Base-by-base conservation (phyloP, 805 yeast genomes). In the Ogataea ganodermae region DNA sequence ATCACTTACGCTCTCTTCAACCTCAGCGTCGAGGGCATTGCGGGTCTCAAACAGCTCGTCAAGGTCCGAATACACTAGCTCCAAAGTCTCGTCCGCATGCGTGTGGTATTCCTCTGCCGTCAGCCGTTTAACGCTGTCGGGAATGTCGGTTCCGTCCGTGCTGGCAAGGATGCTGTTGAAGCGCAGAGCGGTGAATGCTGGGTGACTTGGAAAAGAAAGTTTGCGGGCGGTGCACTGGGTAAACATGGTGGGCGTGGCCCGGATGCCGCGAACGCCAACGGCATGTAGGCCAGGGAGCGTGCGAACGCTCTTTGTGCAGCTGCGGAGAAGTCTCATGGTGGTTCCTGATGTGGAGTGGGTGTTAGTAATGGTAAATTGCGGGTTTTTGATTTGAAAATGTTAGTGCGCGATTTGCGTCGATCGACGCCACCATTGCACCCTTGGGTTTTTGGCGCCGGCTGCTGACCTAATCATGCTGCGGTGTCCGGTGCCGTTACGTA, bases 71-170 rank as follows among this genome's bases (percentile, higher is more conserved):
- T 83, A 71, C 35, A 94, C 67, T 1, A 67, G 54, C 57, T 92
- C 97, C 44, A 94, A 67, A 46, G 89, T 85, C 17, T 69, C 74
- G 52, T 86, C 86, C 1, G 97, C 78, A 3, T 73, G 63, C 5
- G 63, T 62, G 61, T 86, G 89, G 67, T 87, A 94, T 46, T 83
- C 76, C 31, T 72, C 72, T 4, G 62, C 53, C 1, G 79, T 61
- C 16, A 87, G 49, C 3, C 69, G 53, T 42, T 72, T 73, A 18
- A 87, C 79, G 48, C 79, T 76, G 10, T 65, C 67, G 4, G 83
- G 83, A 10, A 84, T 69, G 6, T 63, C 62, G 16, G 71, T 65
- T 5, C 90, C 92, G 42, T 72, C 75, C 0, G 91, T 83, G 37
- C 61, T 56, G 9, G 68, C 44, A 2, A 59, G 44, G 13, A 63